A percentile compares a stretch with the other conserved stretches of the same genome.
Conservation (phyloP, 2,329 filamentous ascomycete genomes). For the Blastomyces percursus region DNA sequence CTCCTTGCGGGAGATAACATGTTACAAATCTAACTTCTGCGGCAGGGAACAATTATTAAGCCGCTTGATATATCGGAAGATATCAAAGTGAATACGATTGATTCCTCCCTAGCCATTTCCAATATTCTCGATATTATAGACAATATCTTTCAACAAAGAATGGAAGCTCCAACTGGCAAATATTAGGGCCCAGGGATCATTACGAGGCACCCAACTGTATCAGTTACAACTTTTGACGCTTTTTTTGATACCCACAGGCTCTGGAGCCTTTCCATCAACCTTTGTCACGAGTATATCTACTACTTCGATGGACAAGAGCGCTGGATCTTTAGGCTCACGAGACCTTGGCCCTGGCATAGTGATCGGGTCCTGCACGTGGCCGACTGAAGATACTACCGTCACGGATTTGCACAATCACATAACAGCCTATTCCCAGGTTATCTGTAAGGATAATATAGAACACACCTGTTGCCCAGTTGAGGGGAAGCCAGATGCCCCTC, state of each 20-base stretch:
- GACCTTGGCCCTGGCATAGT: slow-evolving; percentile 6
- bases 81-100: slow-evolving; percentile 1
- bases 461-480: slow-evolving; percentile 16
- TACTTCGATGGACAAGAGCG: neutral
- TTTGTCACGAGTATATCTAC: neutral
- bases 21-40: neutral
- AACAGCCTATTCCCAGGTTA: slow-evolving; percentile 14
- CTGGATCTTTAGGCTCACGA: neutral
- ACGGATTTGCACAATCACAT: neutral
- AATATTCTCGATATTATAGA: neutral
- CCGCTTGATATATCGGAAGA: neutral
- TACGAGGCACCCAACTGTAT: neutral
- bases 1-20: too few species aligned
- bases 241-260: neutral
- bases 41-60: neutral
- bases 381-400: slow-evolving; percentile 10
- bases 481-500: slow-evolving; percentile 3
- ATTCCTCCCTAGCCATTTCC: neutral
- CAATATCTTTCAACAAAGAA: neutral
- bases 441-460: slow-evolving; percentile 11
- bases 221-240: neutral
- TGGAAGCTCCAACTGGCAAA: neutral
- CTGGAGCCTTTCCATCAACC: neutral
- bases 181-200: neutral
- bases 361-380: slow-evolving; percentile 14